These are phyloP conservation scores for Geotrichum cucujoidarum DNA, from an alignment of 1,139 yeast species.

Conservation along the genomic window DNA sequence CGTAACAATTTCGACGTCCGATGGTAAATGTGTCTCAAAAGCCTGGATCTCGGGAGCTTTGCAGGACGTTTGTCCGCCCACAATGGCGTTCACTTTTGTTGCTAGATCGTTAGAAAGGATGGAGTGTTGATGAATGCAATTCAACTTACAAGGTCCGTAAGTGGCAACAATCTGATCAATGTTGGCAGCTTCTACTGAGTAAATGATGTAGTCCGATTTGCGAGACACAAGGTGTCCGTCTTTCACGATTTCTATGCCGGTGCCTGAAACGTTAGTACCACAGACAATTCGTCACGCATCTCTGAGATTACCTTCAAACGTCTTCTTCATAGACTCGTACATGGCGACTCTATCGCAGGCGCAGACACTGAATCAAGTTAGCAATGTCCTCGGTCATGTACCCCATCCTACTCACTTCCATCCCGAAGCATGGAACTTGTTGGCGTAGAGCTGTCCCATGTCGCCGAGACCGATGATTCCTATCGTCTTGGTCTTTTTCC, in stretches of 20 bases:
- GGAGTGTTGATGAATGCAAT: neutral
- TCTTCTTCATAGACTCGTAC: conserved; percentile 46
- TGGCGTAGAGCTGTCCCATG: conserved; percentile 89
- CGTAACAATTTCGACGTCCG: conserved; percentile 75
- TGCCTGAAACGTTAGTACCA: conserved; percentile 28
- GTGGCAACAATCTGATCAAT: conserved; percentile 62
- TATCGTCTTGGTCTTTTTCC: conserved; percentile 48
- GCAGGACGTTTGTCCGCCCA: conserved; percentile 98
- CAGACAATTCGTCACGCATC: neutral
- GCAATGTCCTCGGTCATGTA: neutral
- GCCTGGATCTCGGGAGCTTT: conserved; percentile 87
- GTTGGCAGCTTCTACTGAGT: conserved; percentile 77
- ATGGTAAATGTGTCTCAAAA: conserved; percentile 68
- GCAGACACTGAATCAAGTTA: conserved; percentile 46
- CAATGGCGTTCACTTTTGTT: conserved; percentile 79
- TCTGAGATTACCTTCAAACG: conserved; percentile 33
- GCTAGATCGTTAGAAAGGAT: conserved; percentile 36
- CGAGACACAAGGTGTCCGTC: conserved; percentile 87
- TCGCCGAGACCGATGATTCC: conserved; percentile 97
- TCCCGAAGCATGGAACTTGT: conserved; percentile 70
- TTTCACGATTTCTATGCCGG: conserved; percentile 49
- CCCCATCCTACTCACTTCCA: conserved; percentile 47
- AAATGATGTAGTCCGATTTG: conserved; percentile 71
- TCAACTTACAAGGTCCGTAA: conserved; percentile 58
- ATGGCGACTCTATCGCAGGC: conserved; percentile 83